Base-by-base conservation (phyloP, 23 red algal species). In the Gracilaria domingensis region DNA sequence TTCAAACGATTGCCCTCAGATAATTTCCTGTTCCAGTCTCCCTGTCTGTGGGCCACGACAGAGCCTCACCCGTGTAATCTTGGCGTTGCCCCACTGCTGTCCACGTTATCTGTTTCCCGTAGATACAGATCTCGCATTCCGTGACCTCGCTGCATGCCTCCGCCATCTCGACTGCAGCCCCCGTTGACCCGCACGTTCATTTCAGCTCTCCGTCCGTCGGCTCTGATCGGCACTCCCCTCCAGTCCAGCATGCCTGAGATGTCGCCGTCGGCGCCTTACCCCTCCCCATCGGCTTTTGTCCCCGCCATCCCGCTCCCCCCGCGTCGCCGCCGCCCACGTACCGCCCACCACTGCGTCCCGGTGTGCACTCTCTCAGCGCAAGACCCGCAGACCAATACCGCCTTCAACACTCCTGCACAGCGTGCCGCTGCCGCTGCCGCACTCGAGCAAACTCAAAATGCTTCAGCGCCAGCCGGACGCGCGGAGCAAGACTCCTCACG, bases 401-500 rank as follows among this genome's bases (percentile, higher is more conserved):
- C 81, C 36, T 69, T 85, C 20, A 13, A 21, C 60, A 50, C 81
- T 29, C 57, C 59, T 32, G 59, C 81, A 1, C 57, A 69, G 38
- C 59, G 59, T 40, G 81, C 59, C 35, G 81, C 81, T 18, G 81
- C 58, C 36, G 58, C 54, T 35, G 42, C 59, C 16, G 81, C 55
- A 4, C 33, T 85, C 21, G 40, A 85, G 6, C 21, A 55, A 34
- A 32, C 57, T 55, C 33, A 77, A 20, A 54, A 26, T 51, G 29
- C 61, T 2, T 1, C 47, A 1, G 25, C 70, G 23, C 24, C 0
- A 26, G 40, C 39, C 11, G 36, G 28, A 30, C 45, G 40, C 42
- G 93, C 93, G 32, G 80, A 90, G 86, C 84, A 97, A 33, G 82
- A 89, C 80, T 48, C 87, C 23, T 78, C 67, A 17, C 84, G 79